phyloP scores from a whole-genome alignment of 306 rosid species.

The Cucurbita maxima region DNA sequence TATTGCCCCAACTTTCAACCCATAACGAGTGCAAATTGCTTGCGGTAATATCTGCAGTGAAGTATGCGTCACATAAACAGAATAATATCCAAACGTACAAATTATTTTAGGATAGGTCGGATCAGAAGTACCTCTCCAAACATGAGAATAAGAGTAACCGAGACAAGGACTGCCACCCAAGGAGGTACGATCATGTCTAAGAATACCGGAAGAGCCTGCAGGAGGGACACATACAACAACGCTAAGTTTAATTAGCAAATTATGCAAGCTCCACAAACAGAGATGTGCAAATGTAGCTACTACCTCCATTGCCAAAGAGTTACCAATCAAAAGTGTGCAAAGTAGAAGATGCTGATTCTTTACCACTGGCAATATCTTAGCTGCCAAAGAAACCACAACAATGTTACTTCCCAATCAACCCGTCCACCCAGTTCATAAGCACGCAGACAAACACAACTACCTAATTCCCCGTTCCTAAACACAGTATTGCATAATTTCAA shows the following conservation, averaged over 20 bases:
- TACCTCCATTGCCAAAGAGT: constrained; percentile 96
- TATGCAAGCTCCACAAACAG: not conserved
- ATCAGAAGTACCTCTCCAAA: constrained; percentile 70
- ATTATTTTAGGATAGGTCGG: not conserved
- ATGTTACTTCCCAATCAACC: not conserved
- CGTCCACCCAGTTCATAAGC: not conserved
- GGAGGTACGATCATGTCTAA: constrained; percentile 76
- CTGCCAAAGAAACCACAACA: constrained; percentile 24
- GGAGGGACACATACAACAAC: not conserved
- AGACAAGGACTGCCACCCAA: constrained; percentile 65
- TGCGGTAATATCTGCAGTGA: constrained; percentile 76
- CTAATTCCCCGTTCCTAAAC: not conserved
- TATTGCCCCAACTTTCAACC: constrained; percentile 72
- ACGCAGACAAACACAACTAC: not conserved
- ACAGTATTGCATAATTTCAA: not conserved
- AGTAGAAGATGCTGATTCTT: constrained; percentile 93
- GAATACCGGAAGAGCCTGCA: constrained; percentile 83
- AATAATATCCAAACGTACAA: not conserved
- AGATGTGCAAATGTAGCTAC: not conserved
- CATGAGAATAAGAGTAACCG: constrained; percentile 79
- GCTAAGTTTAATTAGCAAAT: not conserved
- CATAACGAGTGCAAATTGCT: constrained; percentile 83
- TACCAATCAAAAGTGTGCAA: constrained; percentile 90
- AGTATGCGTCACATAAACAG: not conserved
- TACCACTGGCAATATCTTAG: constrained; percentile 90